These are phyloP conservation scores for Rhodomyrtus psidioides DNA, from an alignment of 441 rosid species.

Conservation along the genomic window DNA sequence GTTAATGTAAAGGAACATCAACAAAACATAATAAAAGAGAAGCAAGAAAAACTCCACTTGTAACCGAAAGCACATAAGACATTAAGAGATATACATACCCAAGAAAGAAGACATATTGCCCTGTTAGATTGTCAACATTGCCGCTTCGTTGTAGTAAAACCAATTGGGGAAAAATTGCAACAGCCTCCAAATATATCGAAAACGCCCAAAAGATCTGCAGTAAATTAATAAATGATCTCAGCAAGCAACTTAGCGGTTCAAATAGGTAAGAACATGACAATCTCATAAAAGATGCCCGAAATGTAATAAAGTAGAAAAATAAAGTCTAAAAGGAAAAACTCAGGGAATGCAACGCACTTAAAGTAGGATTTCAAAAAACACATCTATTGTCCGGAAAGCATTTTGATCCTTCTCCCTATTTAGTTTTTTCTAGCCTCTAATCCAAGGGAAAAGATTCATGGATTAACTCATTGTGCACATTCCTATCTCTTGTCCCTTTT, in stretches of 20 bases:
- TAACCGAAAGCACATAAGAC: not conserved
- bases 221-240: not conserved
- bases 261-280: not conserved
- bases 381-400: not conserved
- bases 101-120: constrained; percentile 90
- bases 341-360: not conserved
- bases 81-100: constrained; percentile 46
- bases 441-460: not conserved
- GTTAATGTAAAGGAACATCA: not conserved
- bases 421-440: not conserved
- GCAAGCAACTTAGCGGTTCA: not conserved
- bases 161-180: constrained; percentile 94
- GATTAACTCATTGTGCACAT: not conserved
- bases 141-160: constrained; percentile 89
- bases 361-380: not conserved
- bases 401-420: not conserved
- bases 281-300: not conserved
- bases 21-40: not conserved
- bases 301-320: not conserved
- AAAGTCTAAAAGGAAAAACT: not conserved
- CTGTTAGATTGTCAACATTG: constrained; percentile 93
- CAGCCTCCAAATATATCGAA: constrained; percentile 90
- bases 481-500: not conserved
- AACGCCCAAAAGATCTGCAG: constrained; percentile 83
- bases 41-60: not conserved